A percentile compares a stretch with the other conserved stretches of the same genome.
phyloP scores from a whole-genome alignment of 441 rosid genomes.

The Bruguiera hainesii region DNA sequence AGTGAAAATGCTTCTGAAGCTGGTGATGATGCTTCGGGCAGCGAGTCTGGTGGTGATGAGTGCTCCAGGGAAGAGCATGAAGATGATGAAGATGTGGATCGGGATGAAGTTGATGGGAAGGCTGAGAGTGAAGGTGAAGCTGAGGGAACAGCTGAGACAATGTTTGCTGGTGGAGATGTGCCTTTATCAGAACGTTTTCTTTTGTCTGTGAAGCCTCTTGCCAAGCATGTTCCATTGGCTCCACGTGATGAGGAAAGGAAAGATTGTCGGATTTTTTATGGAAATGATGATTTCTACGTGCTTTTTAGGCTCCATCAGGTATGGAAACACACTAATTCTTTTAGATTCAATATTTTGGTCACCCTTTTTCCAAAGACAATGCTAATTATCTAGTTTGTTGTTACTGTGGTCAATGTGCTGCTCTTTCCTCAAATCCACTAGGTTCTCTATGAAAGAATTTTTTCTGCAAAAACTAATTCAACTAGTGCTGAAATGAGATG shows the following conservation, averaged over 20 bases:
- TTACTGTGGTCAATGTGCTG: constrained; percentile 8
- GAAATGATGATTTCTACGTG: constrained; percentile 90
- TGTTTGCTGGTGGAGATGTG: constrained; percentile 59
- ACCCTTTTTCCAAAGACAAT: neutral
- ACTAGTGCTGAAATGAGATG: constrained; percentile 61
- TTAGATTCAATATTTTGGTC: neutral
- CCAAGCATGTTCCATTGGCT: constrained; percentile 57
- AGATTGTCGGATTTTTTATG: constrained; percentile 71
- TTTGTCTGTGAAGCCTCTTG: constrained; percentile 73
- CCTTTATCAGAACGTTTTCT: constrained; percentile 66
- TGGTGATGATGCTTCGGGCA: constrained; percentile 77
- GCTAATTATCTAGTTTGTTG: constrained; percentile 1
- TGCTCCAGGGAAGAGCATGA: constrained; percentile 82
- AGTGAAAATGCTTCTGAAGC: constrained; percentile 91
- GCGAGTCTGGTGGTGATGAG: constrained; percentile 89
- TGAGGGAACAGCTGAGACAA: constrained; percentile 65
- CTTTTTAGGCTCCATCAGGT: constrained; percentile 99
- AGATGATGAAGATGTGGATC: constrained; percentile 78
- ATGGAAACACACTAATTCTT: constrained; percentile 16
- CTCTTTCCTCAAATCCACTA: constrained; percentile 26
- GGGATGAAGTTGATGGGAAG: constrained; percentile 76
- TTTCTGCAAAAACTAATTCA: constrained; percentile 74
- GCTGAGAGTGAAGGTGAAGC: constrained; percentile 99
- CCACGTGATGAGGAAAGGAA: constrained; percentile 42
- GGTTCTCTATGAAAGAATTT: constrained; percentile 89